These are phyloP conservation scores for Panaeolus papilionaceus DNA, from an alignment of 768 basidiomycete genomes.

Conservation along the genomic window DNA sequence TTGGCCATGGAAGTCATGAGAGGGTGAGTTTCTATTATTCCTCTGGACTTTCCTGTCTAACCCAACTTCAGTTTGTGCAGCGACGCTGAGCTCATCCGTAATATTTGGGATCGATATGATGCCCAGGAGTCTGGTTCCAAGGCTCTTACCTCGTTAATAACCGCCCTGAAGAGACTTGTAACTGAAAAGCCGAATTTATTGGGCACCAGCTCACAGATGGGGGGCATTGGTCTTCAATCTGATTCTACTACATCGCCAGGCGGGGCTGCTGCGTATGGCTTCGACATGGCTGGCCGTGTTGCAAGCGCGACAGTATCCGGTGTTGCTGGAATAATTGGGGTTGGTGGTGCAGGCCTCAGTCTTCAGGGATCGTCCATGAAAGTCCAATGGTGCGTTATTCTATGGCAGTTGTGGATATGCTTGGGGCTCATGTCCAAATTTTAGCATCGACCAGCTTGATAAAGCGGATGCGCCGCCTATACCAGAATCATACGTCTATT, in stretches of 20 bases:
- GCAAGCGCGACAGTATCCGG: constrained; percentile 86
- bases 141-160: constrained; percentile 78
- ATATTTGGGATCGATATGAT: constrained; percentile 83
- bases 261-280: constrained; percentile 54
- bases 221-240: constrained; percentile 70
- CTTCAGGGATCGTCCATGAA: constrained; percentile 83
- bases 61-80: constrained; percentile 63
- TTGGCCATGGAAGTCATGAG: constrained; percentile 93
- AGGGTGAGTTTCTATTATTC: constrained; percentile 53
- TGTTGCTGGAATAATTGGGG: constrained; percentile 85
- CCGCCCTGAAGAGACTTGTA: constrained; percentile 83
- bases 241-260: constrained; percentile 37
- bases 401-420: not conserved
- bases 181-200: constrained; percentile 89
- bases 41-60: not conserved
- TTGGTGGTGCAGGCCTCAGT: constrained; percentile 67
- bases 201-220: constrained; percentile 81
- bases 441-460: constrained; percentile 96
- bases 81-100: constrained; percentile 79
- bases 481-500: constrained; percentile 93
- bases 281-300: constrained; percentile 85
- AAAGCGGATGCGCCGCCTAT: constrained; percentile 95
- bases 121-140: constrained; percentile 65
- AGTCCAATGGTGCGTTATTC: constrained; percentile 76
- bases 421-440: constrained; percentile 18